These are phyloP conservation scores for Zanthoxylum bungeanum DNA, from an alignment of 345 rosid species.

Conservation along the genomic window DNA sequence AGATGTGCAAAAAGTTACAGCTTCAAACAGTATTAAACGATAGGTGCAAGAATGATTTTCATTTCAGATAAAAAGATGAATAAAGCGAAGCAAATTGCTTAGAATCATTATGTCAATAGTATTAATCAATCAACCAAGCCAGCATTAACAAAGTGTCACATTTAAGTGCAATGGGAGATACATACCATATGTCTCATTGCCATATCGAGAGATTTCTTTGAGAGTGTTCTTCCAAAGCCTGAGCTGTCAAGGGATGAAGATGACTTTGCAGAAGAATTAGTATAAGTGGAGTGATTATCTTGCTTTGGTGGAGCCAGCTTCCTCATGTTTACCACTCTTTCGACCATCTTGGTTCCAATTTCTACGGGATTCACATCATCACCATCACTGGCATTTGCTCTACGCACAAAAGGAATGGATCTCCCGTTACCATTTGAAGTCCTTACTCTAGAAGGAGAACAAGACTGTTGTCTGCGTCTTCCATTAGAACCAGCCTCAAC, in stretches of 20 bases:
- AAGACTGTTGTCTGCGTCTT: slow-evolving; percentile 53
- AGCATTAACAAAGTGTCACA: too few relatives aligned
- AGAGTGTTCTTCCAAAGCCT: slow-evolving; percentile 73
- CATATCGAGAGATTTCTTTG: slow-evolving; percentile 85
- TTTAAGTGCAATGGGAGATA: not conserved
- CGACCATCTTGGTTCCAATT: slow-evolving; percentile 83
- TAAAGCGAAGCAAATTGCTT: slow-evolving; percentile 1
- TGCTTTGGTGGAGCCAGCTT: slow-evolving; percentile 72
- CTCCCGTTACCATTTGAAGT: slow-evolving; percentile 38
- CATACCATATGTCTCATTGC: slow-evolving; percentile 87
- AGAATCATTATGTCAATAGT: not conserved
- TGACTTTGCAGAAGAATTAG: slow-evolving; percentile 40
- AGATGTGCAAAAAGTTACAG: not conserved
- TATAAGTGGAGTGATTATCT: slow-evolving; percentile 26
- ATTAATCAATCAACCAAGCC: not conserved
- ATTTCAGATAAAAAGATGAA: slow-evolving; percentile 15
- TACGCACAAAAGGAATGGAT: slow-evolving; percentile 38
- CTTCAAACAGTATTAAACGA: not conserved
- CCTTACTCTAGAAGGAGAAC: slow-evolving; percentile 69
- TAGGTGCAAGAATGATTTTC: not conserved
- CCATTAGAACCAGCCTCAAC: slow-evolving; percentile 41
- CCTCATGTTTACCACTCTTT: slow-evolving; percentile 87
- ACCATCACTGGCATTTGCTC: slow-evolving; percentile 36
- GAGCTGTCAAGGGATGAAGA: slow-evolving; percentile 54
- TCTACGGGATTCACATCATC: slow-evolving; percentile 70